Base-by-base conservation (phyloP, 2,329 filamentous ascomycete species). In the Alternaria burnsii region DNA sequence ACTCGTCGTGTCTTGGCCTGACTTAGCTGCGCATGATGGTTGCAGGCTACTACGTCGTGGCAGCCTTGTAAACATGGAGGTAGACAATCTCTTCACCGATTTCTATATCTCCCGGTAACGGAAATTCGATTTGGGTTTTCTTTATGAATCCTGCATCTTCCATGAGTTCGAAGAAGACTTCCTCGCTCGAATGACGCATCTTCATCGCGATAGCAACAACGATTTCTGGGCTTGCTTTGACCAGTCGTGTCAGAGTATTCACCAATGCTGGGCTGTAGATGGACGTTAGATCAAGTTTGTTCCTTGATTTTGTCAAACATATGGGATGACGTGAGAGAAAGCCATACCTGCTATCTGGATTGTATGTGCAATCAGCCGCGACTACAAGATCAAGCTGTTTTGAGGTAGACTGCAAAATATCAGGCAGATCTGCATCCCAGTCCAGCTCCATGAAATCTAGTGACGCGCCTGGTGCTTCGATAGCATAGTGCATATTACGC, bases 281-380 rank as follows among this genome's bases (percentile, higher is more conserved):
- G 18, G 5, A 41, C 10, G 46, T 50, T 14, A 50, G 46, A 38
- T 16, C 20, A 36, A 5, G 12, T 1, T 30, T 42, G 11, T 42
- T 42, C 5, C 3, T 16, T 14, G 20, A 42, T 16, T 24, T 4
- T 12, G n/a, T 53, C 10, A 5, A 41, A 42, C 9, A 28, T 28
- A 47, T 18, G 30, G 18, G 4, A 24, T 14, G n/a, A 30, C 11
- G 26, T 16, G 30, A 44, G 11, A 22, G 32, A 22, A 44, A 2
- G 18, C 28, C 67, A 34, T 58, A 77, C 75, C 74, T 76, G 70
- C 87, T 89, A 68, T 90, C 88, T 16, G 85, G 81, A 73, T 92
- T 92, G 78, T 92, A 92, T 2, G 89, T 92, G 76, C 90, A 92
- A 73, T 92, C 90, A 2, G 88, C 88, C 1, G 91, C 85, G 4